Evolutionary conservation across 1,284 basidiomycete genomes (phyloP).

Genomic region (Naganishia albida): DNA sequence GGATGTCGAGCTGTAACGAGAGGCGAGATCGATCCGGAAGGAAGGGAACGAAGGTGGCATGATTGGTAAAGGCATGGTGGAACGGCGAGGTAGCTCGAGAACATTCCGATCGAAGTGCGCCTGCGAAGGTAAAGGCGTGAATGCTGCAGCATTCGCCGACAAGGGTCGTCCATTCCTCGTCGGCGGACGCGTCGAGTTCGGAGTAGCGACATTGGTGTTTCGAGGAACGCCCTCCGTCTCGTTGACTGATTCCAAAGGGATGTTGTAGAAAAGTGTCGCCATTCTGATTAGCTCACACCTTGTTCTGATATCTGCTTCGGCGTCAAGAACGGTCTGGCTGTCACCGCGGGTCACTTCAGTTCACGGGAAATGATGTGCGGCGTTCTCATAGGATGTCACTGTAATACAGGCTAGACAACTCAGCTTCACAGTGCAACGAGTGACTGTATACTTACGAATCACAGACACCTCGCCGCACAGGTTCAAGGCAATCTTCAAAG

Average conservation of each 20-base stretch:
- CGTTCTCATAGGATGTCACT: too few relatives aligned
- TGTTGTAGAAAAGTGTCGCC: constrained; percentile 9
- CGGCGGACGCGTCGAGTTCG: neutral
- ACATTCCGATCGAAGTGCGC: constrained; percentile 4
- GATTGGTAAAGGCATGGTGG: constrained; percentile 21
- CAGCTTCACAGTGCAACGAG: too few relatives aligned
- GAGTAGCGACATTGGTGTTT: neutral
- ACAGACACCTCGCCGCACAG: too few relatives aligned
- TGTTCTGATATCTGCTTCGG: too few relatives aligned
- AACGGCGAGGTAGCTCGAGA: constrained; percentile 3
- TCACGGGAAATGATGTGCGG: too few relatives aligned
- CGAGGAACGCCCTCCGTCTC: neutral
- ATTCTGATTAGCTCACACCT: neutral
- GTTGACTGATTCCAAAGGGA: constrained; percentile 8
- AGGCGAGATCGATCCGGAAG: constrained; percentile 18
- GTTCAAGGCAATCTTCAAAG: too few relatives aligned
- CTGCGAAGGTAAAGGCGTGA: constrained; percentile 7
- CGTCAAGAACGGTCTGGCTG: too few relatives aligned
- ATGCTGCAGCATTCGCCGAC: neutral
- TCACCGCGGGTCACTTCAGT: too few relatives aligned
- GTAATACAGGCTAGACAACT: too few relatives aligned
- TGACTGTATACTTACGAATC: too few relatives aligned
- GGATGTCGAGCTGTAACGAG: constrained; percentile 20
- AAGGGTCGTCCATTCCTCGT: neutral
- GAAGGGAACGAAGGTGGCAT: constrained; percentile 24